A percentile compares a stretch with the other conserved stretches of the same genome.
These are phyloP conservation scores for Rhynchospora pubera DNA, from an alignment of 176 grass and related monocot species.

Conservation along the genomic window DNA sequence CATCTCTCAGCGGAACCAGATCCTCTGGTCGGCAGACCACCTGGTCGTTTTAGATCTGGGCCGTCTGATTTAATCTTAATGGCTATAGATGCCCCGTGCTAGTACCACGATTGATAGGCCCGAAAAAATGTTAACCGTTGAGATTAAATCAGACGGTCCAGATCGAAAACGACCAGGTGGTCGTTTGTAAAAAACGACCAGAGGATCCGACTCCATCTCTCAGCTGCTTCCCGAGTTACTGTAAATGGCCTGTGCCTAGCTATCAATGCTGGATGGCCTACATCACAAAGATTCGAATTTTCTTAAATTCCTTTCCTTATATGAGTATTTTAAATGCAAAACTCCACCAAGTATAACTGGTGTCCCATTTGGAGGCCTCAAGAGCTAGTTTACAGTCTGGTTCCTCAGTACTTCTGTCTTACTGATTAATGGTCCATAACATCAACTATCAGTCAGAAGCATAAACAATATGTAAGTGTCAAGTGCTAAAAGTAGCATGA, in stretches of 20 bases:
- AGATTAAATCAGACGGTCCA: too few species aligned
- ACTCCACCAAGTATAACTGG: background rate
- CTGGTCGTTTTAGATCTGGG: too few species aligned
- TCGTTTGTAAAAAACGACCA: too few species aligned
- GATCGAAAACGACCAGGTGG: too few species aligned
- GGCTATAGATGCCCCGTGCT: too few species aligned
- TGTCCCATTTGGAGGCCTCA: background rate
- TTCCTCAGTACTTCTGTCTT: background rate
- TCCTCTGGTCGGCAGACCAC: too few species aligned
- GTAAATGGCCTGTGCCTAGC: constrained; percentile 63
- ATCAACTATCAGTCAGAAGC: background rate
- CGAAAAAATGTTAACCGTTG: too few species aligned
- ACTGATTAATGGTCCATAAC: background rate
- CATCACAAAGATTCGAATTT: background rate
- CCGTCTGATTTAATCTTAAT: too few species aligned
- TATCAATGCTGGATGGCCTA: constrained; percentile 94
- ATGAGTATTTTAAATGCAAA: background rate
- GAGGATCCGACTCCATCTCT: too few species aligned
- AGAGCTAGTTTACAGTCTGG: background rate
- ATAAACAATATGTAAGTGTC: background rate
- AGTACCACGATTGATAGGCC: too few species aligned
- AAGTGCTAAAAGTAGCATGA: background rate
- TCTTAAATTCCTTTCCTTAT: background rate
- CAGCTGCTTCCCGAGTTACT: constrained; percentile 76
- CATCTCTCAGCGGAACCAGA: constrained; percentile 95